Evolutionary conservation across 192 early-diverging fungal species (phyloP).

Genomic region (Linnemannia hyalina): DNA sequence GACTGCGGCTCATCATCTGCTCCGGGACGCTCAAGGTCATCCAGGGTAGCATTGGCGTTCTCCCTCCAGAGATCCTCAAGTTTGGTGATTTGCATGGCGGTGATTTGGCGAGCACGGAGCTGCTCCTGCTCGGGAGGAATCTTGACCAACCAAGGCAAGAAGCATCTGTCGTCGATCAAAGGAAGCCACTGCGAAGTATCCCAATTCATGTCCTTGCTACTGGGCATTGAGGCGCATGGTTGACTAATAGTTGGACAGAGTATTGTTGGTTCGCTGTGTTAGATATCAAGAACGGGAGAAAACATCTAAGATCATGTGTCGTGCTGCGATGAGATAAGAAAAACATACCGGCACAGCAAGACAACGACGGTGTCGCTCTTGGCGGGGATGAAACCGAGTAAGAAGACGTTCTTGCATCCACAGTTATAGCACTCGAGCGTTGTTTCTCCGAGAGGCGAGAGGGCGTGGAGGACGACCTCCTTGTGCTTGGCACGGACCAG

Average conservation of each 20-base stretch:
- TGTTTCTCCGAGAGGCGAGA: conserved; percentile 94
- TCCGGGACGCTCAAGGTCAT: conserved; percentile 85
- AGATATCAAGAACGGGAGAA: background rate
- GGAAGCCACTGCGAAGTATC: conserved; percentile 97
- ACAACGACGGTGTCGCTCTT: conserved; percentile 99
- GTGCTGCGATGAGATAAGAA: background rate
- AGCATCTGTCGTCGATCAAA: conserved; percentile 94
- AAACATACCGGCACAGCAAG: conserved; percentile 86
- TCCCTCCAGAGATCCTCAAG: conserved; percentile 95
- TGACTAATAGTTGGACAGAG: conserved; percentile 64
- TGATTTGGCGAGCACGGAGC: conserved; percentile 86
- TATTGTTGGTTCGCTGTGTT: background rate
- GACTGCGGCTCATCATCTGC: conserved; percentile 89
- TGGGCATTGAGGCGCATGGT: conserved; percentile 91
- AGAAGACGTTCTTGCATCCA: conserved; percentile 93
- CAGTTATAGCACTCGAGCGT: conserved; percentile 98
- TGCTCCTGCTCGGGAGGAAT: conserved; percentile 89
- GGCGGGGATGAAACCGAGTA: conserved; percentile 98
- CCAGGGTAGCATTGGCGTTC: conserved; percentile 76
- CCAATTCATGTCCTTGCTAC: conserved; percentile 96
- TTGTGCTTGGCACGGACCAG: conserved; percentile 94
- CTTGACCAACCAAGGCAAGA: conserved; percentile 95
- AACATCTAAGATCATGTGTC: background rate
- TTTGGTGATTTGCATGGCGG: conserved; percentile 82
- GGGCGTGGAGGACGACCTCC: conserved; percentile 93